Base-by-base conservation (phyloP, 2,329 filamentous ascomycete species). In the Tympanopsis confertula region DNA sequence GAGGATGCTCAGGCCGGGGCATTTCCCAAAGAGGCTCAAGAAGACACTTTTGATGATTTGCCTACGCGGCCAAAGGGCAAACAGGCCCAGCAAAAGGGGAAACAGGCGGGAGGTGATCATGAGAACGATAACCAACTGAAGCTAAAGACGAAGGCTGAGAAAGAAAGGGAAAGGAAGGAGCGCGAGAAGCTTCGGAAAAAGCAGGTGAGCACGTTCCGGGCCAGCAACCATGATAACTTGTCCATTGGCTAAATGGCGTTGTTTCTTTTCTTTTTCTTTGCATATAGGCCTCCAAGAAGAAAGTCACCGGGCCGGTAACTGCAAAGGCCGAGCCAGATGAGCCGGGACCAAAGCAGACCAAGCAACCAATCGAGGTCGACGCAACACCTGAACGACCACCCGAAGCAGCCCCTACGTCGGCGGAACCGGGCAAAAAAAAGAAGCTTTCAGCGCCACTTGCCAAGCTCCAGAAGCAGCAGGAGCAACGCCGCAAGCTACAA, bases 131-230 rank as follows among this genome's bases (percentile, higher is more conserved):
- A 68, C 3, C 66, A 67, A 41, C 81, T 81, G 32, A 74, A 78
- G 39, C 71, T 96, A 35, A 78, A 95, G 65, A 94, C 86, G 28
- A 96, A 96, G 74, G 91, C 93, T 41, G 88, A 98, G 66, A 98
- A 98, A 67, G 91, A 98, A 60, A 94, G 86, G 63, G 71, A 89
- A 53, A 96, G 89, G 73, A 96, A 95, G 66, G 91, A 98, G 67
- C 79, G 86, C 43, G 91, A 98, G 68, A 98, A 98, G 77, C 85
- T 91, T 65, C 74, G 88, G 48, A 98, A 98, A 68, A 98, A 88
- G 77, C 91, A 98, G 58, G 41, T 67, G 55, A 28, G 37, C 18
- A 28, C 5, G 1, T 13, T 37, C 19, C 22, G 15, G 14, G 22
- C 33, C n/a, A 20, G 14, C n/a, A 39, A 26, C 19, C 17, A 38